Percentiles rank a stretch among this genome's conserved stretches.
Evolutionary conservation across 2,329 filamentous ascomycete genomes (phyloP).

Genomic region (Alternaria metachromatica): DNA sequence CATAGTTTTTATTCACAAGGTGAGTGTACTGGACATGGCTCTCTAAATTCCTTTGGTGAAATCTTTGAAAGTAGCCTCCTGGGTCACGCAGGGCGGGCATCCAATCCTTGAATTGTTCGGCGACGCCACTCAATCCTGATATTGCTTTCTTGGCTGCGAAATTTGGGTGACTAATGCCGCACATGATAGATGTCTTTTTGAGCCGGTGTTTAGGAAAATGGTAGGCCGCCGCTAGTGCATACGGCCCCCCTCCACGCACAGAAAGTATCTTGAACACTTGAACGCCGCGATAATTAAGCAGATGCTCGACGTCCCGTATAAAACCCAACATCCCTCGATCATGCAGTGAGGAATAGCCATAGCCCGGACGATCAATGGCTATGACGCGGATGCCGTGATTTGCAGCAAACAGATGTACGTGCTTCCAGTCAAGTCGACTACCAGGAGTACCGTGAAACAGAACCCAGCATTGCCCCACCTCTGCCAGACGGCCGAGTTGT

Average conservation of each 20-base stretch:
- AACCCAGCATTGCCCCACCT: constrained; percentile 1
- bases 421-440: not conserved
- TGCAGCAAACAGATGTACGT: not conserved
- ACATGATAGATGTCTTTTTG: not conserved
- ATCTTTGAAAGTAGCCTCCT: too few relatives aligned
- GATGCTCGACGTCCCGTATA: not conserved
- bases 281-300: not conserved
- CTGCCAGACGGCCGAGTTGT: not conserved
- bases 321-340: not conserved
- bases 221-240: not conserved
- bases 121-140: too few relatives aligned
- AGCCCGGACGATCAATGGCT: not conserved
- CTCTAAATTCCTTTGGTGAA: not conserved
- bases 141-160: not conserved
- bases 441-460: constrained; percentile 1
- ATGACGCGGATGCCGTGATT: not conserved
- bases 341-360: not conserved
- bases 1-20: too few relatives aligned
- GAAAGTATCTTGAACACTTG: not conserved
- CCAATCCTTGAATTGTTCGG: not conserved
- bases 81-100: not conserved
- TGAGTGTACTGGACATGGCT: not conserved
- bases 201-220: not conserved
- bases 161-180: not conserved
- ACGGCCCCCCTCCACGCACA: not conserved